Evolutionary conservation across 1,284 basidiomycete species (phyloP).

Genomic region (Apiotrichum gracile): DNA sequence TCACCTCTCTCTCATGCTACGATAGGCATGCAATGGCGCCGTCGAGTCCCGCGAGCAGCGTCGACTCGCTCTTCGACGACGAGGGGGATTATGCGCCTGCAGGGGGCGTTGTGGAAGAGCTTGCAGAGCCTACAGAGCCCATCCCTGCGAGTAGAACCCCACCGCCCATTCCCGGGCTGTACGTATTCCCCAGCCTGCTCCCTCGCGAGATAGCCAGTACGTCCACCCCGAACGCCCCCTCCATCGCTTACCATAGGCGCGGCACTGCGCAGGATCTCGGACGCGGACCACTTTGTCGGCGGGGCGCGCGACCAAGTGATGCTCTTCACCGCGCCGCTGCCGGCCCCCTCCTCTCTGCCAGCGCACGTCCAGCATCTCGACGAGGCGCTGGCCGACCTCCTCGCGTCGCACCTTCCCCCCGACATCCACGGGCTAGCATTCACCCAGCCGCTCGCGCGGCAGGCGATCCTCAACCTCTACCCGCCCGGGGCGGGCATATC

Average conservation of each 20-base stretch:
- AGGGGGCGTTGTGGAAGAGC: too few relatives aligned
- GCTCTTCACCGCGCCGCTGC: conserved; percentile 32
- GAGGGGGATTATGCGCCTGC: too few relatives aligned
- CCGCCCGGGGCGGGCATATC: conserved; percentile 47
- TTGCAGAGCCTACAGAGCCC: neutral
- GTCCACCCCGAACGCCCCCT: neutral
- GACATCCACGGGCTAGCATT: conserved; percentile 15
- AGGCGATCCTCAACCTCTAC: conserved; percentile 51
- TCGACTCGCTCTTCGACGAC: conserved; percentile 18
- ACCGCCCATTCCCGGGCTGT: conserved; percentile 15
- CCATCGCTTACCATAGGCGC: conserved; percentile 12
- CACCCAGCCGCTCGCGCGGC: conserved; percentile 29
- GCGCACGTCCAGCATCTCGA: conserved; percentile 20
- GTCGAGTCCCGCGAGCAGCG: neutral
- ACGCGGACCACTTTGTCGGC: conserved; percentile 36
- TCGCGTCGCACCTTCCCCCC: conserved; percentile 9
- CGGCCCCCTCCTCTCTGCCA: conserved; percentile 16
- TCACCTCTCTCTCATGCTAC: neutral
- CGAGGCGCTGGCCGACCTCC: conserved; percentile 9
- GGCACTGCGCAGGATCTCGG: conserved; percentile 22
- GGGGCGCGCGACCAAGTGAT: conserved; percentile 45
- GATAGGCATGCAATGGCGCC: neutral
- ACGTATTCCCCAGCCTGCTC: conserved; percentile 14
- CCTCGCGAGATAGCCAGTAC: conserved; percentile 7
- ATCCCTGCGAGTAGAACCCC: neutral